These are phyloP conservation scores for Diplodia scrobiculata DNA, from an alignment of 2,329 filamentous ascomycete species.

Conservation along the genomic window DNA sequence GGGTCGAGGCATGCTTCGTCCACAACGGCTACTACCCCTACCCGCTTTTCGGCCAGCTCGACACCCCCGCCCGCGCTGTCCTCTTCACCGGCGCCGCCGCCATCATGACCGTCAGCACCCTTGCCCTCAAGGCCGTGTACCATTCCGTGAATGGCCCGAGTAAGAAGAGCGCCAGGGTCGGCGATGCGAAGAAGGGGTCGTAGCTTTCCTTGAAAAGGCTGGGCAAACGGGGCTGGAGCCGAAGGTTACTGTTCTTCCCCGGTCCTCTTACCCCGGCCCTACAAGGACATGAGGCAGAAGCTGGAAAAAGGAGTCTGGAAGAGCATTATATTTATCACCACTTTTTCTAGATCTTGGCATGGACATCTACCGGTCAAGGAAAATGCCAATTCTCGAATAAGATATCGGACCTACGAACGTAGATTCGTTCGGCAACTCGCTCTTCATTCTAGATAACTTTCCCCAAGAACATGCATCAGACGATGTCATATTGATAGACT, in stretches of 20 bases:
- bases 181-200: conserved; percentile 6
- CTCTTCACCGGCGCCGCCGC: conserved; percentile 59
- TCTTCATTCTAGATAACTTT: not conserved
- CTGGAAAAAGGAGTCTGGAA: too few relatives aligned
- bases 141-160: conserved; percentile 61
- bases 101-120: conserved; percentile 20
- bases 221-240: not conserved
- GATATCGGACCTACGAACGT: not conserved
- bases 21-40: conserved; percentile 79
- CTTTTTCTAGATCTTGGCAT: not conserved
- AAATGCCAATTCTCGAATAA: not conserved
- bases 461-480: not conserved
- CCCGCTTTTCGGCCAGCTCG: conserved; percentile 73
- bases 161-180: not conserved
- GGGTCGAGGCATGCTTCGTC: conserved; percentile 72
- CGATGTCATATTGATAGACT: not conserved
- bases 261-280: not conserved
- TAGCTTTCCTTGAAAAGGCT: not conserved
- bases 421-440: not conserved
- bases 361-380: not conserved
- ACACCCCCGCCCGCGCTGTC: conserved; percentile 64
- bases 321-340: too few relatives aligned
- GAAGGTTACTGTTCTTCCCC: not conserved
- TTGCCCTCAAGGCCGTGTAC: conserved; percentile 59
- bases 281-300: too few relatives aligned